Conservation (phyloP, 371 early-diverging fungal species). For the Mucor mucedo region DNA sequence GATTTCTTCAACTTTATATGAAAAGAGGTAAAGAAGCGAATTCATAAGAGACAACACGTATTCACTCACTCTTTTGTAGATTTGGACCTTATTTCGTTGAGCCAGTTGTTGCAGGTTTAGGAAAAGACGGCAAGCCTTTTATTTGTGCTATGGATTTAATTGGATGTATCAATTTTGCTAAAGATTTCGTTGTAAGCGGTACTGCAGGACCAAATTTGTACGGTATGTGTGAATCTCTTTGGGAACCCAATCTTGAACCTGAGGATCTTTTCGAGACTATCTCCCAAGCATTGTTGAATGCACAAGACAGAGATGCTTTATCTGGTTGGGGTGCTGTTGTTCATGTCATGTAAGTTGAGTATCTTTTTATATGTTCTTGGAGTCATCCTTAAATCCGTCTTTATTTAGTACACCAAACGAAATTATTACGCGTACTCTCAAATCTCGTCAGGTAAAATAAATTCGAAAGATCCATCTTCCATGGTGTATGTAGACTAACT, state of each 20-base stretch:
- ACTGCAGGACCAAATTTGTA: conserved; percentile 91
- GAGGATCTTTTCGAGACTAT: conserved; percentile 98
- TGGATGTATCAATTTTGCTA: conserved; percentile 95
- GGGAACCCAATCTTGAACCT: conserved; percentile 96
- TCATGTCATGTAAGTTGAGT: conserved; percentile 78
- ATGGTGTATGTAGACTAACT: neutral
- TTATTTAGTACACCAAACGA: conserved; percentile 77
- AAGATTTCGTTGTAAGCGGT: conserved; percentile 97
- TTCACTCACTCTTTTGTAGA: conserved; percentile 48
- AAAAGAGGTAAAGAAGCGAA: conserved; percentile 70
- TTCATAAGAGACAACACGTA: neutral
- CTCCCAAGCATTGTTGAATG: conserved; percentile 96
- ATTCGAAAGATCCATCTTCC: neutral
- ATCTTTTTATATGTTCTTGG: too few relatives aligned
- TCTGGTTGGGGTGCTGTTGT: conserved; percentile 99
- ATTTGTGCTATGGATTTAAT: conserved; percentile 97
- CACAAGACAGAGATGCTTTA: conserved; percentile 97
- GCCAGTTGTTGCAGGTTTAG: conserved; percentile 96
- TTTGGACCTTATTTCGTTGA: conserved; percentile 97
- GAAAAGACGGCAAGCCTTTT: conserved; percentile 90
- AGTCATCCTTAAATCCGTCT: neutral
- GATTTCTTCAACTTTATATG: conserved; percentile 98
- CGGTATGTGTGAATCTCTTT: conserved; percentile 98
- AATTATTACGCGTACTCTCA: conserved; percentile 84
- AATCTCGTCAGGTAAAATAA: conserved; percentile 76